phyloP scores from a whole-genome alignment of 1,139 yeast genomes.

The Protomyces inundatus region DNA sequence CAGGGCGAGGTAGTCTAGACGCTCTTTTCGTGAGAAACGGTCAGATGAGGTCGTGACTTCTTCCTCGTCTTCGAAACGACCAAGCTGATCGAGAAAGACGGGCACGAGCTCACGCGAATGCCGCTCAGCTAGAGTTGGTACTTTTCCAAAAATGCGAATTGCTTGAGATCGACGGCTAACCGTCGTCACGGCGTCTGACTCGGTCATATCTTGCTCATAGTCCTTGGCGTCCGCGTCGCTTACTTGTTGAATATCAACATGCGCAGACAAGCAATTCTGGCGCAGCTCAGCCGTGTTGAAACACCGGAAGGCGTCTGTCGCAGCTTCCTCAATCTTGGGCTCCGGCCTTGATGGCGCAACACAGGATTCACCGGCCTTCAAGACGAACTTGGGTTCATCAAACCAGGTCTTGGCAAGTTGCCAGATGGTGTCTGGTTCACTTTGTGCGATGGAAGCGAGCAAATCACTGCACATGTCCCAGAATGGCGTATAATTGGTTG shows the following conservation, averaged over 20 bases:
- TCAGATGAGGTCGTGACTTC: background rate
- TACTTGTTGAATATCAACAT: background rate
- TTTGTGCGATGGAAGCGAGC: conserved; percentile 23
- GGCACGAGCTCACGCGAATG: conserved; percentile 56
- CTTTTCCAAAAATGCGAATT: conserved; percentile 48
- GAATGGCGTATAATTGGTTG: conserved; percentile 70
- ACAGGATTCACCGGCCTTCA: background rate
- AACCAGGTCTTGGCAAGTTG: conserved; percentile 38
- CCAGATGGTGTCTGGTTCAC: conserved; percentile 49
- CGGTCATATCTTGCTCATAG: conserved; percentile 23
- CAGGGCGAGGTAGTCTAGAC: conserved; percentile 54
- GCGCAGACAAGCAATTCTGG: conserved; percentile 6
- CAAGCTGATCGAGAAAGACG: conserved; percentile 43
- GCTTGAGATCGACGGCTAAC: conserved; percentile 47
- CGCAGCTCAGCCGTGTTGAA: conserved; percentile 19
- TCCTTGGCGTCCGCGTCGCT: background rate
- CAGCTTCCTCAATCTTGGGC: conserved; percentile 16
- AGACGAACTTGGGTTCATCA: conserved; percentile 4
- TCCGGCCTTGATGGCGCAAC: background rate
- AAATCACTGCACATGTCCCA: conserved; percentile 31
- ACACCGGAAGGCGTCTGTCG: conserved; percentile 11
- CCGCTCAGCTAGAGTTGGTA: conserved; percentile 64
- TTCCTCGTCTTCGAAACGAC: conserved; percentile 1
- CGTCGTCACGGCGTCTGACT: conserved; percentile 35
- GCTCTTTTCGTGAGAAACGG: conserved; percentile 48